phyloP scores from a whole-genome alignment of 306 rosid genomes.

The Medicago arabica region DNA sequence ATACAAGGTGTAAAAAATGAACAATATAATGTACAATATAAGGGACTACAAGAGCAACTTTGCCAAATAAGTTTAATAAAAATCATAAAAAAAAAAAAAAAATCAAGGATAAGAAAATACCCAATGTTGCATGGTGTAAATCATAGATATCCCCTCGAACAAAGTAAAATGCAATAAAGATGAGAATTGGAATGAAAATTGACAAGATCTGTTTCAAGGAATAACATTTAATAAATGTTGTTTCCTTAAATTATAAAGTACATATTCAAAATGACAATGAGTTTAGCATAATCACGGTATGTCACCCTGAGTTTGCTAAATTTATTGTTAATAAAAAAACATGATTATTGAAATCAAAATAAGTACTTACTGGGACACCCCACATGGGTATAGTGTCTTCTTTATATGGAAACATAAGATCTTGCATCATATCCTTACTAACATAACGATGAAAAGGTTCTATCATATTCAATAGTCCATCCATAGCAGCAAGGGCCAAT shows the following conservation, averaged over 20 bases:
- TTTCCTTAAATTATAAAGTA: neutral
- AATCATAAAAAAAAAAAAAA: neutral
- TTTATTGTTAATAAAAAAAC: no score
- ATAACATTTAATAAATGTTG: neutral
- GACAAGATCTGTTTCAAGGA: slow-evolving; percentile 49
- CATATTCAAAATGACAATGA: neutral
- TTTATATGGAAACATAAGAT: slow-evolving; percentile 48
- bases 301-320: no score
- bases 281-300: no score
- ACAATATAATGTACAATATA: neutral
- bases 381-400: slow-evolving; percentile 57
- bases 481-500: slow-evolving; percentile 47
- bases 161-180: slow-evolving; percentile 46
- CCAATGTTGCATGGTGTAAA: slow-evolving; percentile 60
- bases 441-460: slow-evolving; percentile 63
- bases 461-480: slow-evolving; percentile 39
- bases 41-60: no score
- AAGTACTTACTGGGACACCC: slow-evolving; percentile 56
- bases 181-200: slow-evolving; percentile 43
- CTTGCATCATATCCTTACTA: slow-evolving; percentile 53
- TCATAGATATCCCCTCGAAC: slow-evolving; percentile 52
- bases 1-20: neutral
- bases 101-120: slow-evolving; percentile 32
- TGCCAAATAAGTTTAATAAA: neutral
- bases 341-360: neutral